These are phyloP conservation scores for Talaromyces sp. DNA, from an alignment of 2,329 filamentous ascomycete species.

Conservation along the genomic window DNA sequence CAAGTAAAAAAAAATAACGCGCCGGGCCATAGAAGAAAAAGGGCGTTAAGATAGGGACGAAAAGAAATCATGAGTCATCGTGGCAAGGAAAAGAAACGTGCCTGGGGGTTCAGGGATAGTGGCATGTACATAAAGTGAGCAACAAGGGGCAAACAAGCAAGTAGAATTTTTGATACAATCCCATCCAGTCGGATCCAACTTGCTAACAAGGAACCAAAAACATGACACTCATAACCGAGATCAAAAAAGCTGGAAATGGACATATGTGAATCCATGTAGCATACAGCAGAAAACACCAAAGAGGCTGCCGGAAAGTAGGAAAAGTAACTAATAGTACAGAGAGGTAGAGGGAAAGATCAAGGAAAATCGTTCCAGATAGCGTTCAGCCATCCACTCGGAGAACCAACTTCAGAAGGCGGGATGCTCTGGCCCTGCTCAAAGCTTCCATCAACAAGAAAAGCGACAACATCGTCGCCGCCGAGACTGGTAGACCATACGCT, in stretches of 20 bases:
- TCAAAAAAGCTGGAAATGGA: background rate
- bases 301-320: background rate
- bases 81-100: background rate
- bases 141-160: background rate
- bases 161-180: background rate
- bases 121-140: background rate
- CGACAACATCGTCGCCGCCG: conserved; percentile 36
- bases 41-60: background rate
- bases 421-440: conserved; percentile 28
- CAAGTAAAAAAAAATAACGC: background rate
- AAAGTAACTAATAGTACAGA: conserved; percentile 11
- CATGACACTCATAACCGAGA: background rate
- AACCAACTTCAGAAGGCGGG: conserved; percentile 31
- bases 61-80: background rate
- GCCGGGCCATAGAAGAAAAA: background rate
- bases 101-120: background rate
- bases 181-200: background rate
- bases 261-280: background rate
- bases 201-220: background rate
- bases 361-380: conserved; percentile 31
- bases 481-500: conserved; percentile 32
- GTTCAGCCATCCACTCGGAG: conserved; percentile 36
- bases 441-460: conserved; percentile 37
- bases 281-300: background rate
- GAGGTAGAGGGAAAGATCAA: background rate